Percentiles rank a stretch among this genome's conserved stretches.
Conservation (phyloP, 2,329 filamentous ascomycete species). For the Scedosporium apiospermum region DNA sequence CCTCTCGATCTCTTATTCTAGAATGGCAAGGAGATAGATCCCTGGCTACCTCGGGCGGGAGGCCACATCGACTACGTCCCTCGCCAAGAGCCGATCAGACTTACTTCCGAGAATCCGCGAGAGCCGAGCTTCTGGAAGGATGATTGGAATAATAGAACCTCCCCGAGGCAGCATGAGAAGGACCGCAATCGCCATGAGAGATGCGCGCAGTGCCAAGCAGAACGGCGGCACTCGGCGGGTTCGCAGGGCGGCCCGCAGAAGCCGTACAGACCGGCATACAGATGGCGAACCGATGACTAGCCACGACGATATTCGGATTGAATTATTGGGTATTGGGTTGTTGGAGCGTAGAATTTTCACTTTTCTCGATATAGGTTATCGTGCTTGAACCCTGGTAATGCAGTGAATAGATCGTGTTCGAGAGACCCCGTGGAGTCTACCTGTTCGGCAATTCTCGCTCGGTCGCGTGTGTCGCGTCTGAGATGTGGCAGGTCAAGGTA, state of each 20-base stretch:
- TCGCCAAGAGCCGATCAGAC: neutral
- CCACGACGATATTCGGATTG: no score
- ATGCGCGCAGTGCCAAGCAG: neutral
- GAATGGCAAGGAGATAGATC: conserved; percentile 16
- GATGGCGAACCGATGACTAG: neutral
- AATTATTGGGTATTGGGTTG: no score
- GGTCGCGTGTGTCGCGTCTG: no score
- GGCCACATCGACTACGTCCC: conserved; percentile 11
- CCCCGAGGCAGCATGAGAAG: neutral
- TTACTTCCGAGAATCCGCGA: neutral
- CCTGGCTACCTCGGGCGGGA: conserved; percentile 20
- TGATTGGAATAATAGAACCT: neutral
- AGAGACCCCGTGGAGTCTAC: no score
- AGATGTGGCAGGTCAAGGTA: no score
- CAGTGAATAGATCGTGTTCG: no score
- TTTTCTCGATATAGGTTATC: no score
- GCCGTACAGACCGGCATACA: neutral
- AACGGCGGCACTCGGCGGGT: neutral
- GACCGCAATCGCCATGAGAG: neutral
- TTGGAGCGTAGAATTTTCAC: no score
- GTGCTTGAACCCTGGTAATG: no score
- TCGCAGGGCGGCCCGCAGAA: neutral
- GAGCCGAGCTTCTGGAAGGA: conserved; percentile 2
- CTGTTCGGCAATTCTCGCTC: no score
- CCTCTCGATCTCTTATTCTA: conserved; percentile 50